Evolutionary conservation across 2,329 filamentous ascomycete species (phyloP).

Genomic region (Fusarium buxicola): DNA sequence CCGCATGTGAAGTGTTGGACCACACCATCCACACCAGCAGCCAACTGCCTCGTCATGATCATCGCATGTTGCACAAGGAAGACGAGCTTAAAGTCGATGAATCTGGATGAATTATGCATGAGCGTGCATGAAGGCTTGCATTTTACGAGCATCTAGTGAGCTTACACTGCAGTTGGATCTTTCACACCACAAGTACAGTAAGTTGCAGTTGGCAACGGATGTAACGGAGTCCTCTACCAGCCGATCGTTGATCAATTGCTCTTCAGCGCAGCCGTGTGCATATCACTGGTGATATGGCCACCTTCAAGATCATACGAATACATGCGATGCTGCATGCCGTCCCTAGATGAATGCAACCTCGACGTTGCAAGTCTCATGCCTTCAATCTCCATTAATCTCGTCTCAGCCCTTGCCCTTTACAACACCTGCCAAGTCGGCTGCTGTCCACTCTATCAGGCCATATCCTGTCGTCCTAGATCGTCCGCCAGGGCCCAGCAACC

Average conservation of each 20-base stretch:
- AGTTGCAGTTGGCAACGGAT: too few species aligned
- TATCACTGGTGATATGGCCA: background rate
- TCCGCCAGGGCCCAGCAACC: background rate
- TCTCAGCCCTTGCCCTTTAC: background rate
- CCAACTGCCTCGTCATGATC: constrained; percentile 7
- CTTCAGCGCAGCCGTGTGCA: background rate
- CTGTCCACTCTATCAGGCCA: constrained; percentile 16
- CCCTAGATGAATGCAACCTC: background rate
- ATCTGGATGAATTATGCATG: background rate
- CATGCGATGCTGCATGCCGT: background rate
- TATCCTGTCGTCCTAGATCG: constrained; percentile 1
- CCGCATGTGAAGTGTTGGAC: background rate
- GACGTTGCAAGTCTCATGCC: background rate
- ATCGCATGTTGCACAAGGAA: background rate
- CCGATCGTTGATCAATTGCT: background rate
- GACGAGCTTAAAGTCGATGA: background rate
- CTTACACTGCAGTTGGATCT: background rate
- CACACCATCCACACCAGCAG: background rate
- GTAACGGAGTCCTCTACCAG: too few species aligned
- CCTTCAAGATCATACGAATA: background rate
- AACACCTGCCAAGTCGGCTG: constrained; percentile 35
- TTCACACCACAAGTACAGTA: background rate
- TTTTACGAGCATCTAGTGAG: too few species aligned
- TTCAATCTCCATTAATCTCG: constrained; percentile 3
- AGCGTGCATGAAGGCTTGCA: background rate